Evolutionary conservation across 495 filamentous ascomycete species (phyloP).

Genomic region (Trypethelium eluteriae): DNA sequence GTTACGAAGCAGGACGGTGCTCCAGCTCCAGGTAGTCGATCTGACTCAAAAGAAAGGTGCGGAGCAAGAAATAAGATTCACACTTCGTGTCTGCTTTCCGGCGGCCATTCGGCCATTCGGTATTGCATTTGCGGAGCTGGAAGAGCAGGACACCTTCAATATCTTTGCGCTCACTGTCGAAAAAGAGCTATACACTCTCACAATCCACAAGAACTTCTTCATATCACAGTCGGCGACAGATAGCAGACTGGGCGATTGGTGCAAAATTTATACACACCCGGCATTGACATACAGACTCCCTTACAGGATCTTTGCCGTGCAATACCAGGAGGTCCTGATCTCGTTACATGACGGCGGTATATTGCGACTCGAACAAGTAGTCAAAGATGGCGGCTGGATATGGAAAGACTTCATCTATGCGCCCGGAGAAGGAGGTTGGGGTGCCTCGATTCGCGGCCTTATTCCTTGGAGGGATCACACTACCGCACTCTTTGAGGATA

Average conservation of each 20-base stretch:
- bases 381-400: slow-evolving; percentile 57
- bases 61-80: slow-evolving; percentile 45
- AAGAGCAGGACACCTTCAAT: slow-evolving; percentile 68
- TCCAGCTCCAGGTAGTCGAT: slow-evolving; percentile 79
- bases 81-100: slow-evolving; percentile 67
- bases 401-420: slow-evolving; percentile 77
- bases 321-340: slow-evolving; percentile 63
- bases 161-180: slow-evolving; percentile 72
- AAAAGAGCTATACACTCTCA: slow-evolving; percentile 72
- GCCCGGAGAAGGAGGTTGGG: slow-evolving; percentile 60
- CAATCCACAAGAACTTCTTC: slow-evolving; percentile 69
- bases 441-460: slow-evolving; percentile 59
- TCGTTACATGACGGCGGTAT: slow-evolving; percentile 78
- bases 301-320: slow-evolving; percentile 70
- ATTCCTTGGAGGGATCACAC: slow-evolving; percentile 62
- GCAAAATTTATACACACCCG: slow-evolving; percentile 61
- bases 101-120: slow-evolving; percentile 62
- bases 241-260: slow-evolving; percentile 63
- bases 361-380: slow-evolving; percentile 59
- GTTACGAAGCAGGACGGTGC: slow-evolving; percentile 65
- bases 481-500: slow-evolving; percentile 56
- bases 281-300: slow-evolving; percentile 70
- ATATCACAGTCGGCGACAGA: slow-evolving; percentile 58
- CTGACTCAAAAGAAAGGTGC: slow-evolving; percentile 57
- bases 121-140: slow-evolving; percentile 70